Percentiles rank a stretch among this genome's conserved stretches.
These are phyloP conservation scores for Corrigiola litoralis DNA, from an alignment of 179 eudicot genomes.

Conservation along the genomic window DNA sequence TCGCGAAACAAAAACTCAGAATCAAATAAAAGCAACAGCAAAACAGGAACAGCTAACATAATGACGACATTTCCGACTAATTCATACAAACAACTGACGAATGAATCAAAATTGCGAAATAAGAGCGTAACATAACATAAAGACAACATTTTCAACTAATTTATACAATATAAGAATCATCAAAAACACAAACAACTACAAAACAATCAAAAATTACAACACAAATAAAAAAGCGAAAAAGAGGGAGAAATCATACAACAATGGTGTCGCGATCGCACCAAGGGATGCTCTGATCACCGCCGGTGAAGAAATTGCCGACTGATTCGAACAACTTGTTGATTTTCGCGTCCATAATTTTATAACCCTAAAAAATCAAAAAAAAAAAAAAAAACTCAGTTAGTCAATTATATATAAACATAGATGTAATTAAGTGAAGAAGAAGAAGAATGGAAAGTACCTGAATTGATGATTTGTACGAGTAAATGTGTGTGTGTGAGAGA, in stretches of 20 bases:
- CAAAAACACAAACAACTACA: not conserved
- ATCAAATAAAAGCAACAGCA: not conserved
- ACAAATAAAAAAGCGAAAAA: not conserved
- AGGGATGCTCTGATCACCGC: conserved; percentile 56
- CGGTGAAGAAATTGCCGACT: conserved; percentile 44
- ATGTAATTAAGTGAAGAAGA: too few species aligned
- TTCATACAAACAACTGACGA: too few species aligned
- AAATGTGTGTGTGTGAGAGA: too few species aligned
- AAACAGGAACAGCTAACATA: too few species aligned
- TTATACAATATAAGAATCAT: too few species aligned
- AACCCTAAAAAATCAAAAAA: not conserved
- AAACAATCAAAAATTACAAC: not conserved
- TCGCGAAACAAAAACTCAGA: not conserved
- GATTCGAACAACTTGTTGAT: conserved; percentile 45
- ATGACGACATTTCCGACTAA: too few species aligned
- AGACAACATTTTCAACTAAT: too few species aligned
- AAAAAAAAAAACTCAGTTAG: too few species aligned
- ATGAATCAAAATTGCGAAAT: not conserved
- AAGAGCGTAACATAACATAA: not conserved
- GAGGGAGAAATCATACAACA: conserved; percentile 25
- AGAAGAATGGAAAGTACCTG: too few species aligned
- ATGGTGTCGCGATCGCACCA: conserved; percentile 52
- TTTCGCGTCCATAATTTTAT: conserved; percentile 27
- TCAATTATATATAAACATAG: too few species aligned
- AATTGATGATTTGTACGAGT: too few species aligned